Conservation (phyloP, 129 eudicot genomes). For the Tagetes patula region DNA sequence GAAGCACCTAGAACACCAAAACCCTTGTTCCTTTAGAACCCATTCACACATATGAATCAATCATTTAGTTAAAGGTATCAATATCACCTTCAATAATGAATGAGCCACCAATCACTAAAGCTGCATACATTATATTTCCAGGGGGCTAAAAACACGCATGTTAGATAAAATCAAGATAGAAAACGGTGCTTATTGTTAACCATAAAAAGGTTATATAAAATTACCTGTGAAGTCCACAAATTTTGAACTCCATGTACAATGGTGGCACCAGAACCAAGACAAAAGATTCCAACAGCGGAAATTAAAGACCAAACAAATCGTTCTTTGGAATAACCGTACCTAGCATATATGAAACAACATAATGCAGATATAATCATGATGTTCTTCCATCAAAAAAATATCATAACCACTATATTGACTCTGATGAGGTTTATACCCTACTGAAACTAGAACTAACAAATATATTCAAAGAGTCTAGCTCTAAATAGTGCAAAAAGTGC, state of each 20-base stretch:
- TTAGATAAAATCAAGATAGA: slow-evolving; percentile 2
- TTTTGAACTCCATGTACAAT: slow-evolving; percentile 89
- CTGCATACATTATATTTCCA: slow-evolving; percentile 76
- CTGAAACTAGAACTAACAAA: background rate
- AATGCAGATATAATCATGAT: slow-evolving; percentile 7
- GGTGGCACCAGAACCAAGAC: slow-evolving; percentile 97
- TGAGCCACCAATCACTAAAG: slow-evolving; percentile 93
- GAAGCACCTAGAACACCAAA: slow-evolving; percentile 66
- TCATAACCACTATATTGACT: background rate
- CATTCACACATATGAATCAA: slow-evolving; percentile 13
- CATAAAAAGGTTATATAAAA: background rate
- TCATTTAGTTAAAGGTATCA: slow-evolving; percentile 7
- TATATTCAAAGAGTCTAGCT: background rate
- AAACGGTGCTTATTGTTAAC: background rate
- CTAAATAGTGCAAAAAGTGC: background rate
- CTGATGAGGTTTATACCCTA: background rate
- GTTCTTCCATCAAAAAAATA: background rate
- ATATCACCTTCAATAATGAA: slow-evolving; percentile 79
- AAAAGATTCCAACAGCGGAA: slow-evolving; percentile 96
- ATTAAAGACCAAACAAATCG: slow-evolving; percentile 96
- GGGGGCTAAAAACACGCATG: slow-evolving; percentile 60
- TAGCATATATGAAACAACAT: background rate
- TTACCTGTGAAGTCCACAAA: slow-evolving; percentile 90
- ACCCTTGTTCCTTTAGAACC: slow-evolving; percentile 3
- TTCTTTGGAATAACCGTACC: slow-evolving; percentile 79